A percentile compares a stretch with the other conserved stretches of the same genome.
Evolutionary conservation across 1,284 basidiomycete species (phyloP).

Genomic region (Exobasidium rhododendri): DNA sequence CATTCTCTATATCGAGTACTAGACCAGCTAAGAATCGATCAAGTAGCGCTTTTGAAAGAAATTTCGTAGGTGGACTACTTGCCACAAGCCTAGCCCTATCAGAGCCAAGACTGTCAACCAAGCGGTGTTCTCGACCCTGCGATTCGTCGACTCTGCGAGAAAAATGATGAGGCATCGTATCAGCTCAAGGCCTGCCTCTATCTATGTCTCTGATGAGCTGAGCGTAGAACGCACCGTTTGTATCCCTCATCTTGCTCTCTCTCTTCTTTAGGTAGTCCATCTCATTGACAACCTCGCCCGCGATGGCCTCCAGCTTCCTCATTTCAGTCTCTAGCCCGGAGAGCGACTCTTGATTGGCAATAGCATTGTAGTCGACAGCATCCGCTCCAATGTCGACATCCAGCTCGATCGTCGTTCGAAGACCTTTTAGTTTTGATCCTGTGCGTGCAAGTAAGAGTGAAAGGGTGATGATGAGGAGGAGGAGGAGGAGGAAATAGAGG

Average conservation of each 20-base stretch:
- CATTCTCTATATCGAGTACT: neutral
- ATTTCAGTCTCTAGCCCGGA: conserved; percentile 96
- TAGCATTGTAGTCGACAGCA: conserved; percentile 98
- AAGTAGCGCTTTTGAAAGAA: conserved; percentile 70
- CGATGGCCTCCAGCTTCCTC: conserved; percentile 90
- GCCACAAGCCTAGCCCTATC: conserved; percentile 83
- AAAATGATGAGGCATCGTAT: neutral
- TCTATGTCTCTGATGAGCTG: neutral
- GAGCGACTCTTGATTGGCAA: conserved; percentile 95
- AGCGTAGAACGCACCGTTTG: conserved; percentile 84
- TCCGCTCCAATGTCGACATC: conserved; percentile 98
- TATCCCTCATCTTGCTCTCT: conserved; percentile 83
- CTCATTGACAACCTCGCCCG: conserved; percentile 92
- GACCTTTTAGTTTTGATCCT: neutral
- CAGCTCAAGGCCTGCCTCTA: too few relatives aligned
- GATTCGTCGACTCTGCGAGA: conserved; percentile 81
- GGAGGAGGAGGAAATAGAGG: too few relatives aligned
- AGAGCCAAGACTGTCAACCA: conserved; percentile 80
- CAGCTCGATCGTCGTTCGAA: conserved; percentile 68
- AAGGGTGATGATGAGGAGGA: neutral
- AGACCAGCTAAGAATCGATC: neutral
- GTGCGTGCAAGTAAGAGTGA: too few relatives aligned
- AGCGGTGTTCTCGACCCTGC: conserved; percentile 86
- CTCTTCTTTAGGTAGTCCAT: conserved; percentile 85
- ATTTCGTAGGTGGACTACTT: conserved; percentile 83